Evolutionary conservation across 116 monocot species (phyloP), one percentile per base, ranked within the genome.

Genomic region (Papilionanthe hybrid): DNA sequence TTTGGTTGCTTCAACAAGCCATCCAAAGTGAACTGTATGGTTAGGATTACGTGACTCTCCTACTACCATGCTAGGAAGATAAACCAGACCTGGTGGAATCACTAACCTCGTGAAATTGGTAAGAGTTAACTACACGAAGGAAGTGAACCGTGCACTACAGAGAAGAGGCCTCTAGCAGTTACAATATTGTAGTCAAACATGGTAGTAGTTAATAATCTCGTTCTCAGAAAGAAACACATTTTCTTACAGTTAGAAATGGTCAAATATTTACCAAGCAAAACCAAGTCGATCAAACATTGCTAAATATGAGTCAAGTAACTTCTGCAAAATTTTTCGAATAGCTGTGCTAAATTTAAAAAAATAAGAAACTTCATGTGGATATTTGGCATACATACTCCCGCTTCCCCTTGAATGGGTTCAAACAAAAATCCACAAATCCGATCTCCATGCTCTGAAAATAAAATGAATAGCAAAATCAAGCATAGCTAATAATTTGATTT

Each of bases 371-470:
- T 50, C 3, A 81, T 42, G 15, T 72, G 72, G 18, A 47, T 74
- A 50, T 44, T 43, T 44, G n/a, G 50, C 23, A 87, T 82, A 85
- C 91, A 78, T 94, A 98, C 98, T 78, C 98, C 94, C 65, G 98
- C 98, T 72, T 98, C 98, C 43, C 94, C 98, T 84, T 98, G 98
- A 85, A 98, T 98, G n/a, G 94, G 98, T 86, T 98, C 98, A 84
- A 98, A 98, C 42, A 98, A 79, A 88, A 98, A 98, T 45, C 88
- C 98, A 78, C 92, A 88, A 69, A 98, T 92, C 41, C 55, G 76
- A 63, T 90, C 86, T 78, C 94, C 94, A 79, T 90, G 89, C 27
- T 91, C 97, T 98, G 98, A 80, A 89, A 60, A 81, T 63, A 23
- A 23, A 81, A 15, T 55, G 42, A 65, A 63, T 20, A 53, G 45